Evolutionary conservation across 2,329 filamentous ascomycete genomes (phyloP), one percentile per base, ranked within the genome.

Genomic region (Clonostachys byssicola): DNA sequence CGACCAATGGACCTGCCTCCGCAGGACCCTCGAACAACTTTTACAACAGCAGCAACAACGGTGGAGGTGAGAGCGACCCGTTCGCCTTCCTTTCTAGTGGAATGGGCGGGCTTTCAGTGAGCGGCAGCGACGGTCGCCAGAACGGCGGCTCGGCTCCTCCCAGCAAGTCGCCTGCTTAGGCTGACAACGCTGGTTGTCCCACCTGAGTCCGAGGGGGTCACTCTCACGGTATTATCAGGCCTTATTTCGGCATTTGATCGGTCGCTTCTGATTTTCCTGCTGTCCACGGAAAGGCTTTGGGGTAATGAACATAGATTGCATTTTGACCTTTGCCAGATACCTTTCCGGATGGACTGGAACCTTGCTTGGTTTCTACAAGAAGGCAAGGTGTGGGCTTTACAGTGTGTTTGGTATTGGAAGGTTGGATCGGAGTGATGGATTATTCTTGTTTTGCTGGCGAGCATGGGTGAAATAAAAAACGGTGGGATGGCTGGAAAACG

Each of bases 11-110:
- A 47, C 86, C 86, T 17, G 84, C 85, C 14, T 89, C 88, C 41
- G 86, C 85, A 51, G 88, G 87, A 39, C 83, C 86, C 34, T 84
- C 86, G 40, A 67, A 66, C 70, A 70, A 70, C 56, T 72, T 69
- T 46, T 71, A 72, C 51, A 62, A 58, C 52, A 64, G 53, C 47
- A 88, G 86, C 59, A 74, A 72, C 20, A 45, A 44, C 36, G 34
- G 34, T 12, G 38, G 42, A 34, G 38, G 42, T 33, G 85, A 88
- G 60, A 85, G 75, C 56, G 88, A 92, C 57, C 87, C 88, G 12
- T 92, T 92, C 65, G 85, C 86, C 14, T 92, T 92, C 72, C 77
- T 94, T 45, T 88, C 85, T 33, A 78, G 80, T 33, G 85, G 86
- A 40, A 88, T 94, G 49, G 80, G 83, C 47, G 80, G 82, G 44